Evolutionary conservation across 2,329 filamentous ascomycete species (phyloP).

Genomic region (Chrysosphaeria jannelii): DNA sequence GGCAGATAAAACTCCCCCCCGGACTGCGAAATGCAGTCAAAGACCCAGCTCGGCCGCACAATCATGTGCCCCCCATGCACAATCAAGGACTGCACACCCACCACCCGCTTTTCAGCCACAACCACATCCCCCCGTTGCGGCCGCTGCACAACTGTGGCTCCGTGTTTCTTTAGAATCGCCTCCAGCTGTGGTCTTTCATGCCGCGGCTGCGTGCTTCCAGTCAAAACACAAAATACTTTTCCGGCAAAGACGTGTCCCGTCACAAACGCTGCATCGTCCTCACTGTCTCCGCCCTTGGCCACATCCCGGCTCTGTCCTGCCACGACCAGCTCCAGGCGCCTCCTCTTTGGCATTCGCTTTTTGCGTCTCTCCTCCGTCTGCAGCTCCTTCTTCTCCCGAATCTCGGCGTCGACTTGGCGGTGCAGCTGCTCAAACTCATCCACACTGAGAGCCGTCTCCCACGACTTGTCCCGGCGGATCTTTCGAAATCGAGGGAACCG

Average conservation of each 20-base stretch:
- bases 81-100: conserved; percentile 60
- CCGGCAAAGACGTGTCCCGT: conserved; percentile 33
- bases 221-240: conserved; percentile 57
- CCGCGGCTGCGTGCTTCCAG: conserved; percentile 47
- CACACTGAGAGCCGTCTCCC: conserved; percentile 50
- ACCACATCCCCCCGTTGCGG: conserved; percentile 31
- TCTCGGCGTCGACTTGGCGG: conserved; percentile 34
- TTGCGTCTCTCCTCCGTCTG: conserved; percentile 38
- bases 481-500: conserved; percentile 75
- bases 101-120: conserved; percentile 47
- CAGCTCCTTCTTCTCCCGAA: conserved; percentile 41
- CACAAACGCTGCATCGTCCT: neutral
- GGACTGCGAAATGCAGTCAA: conserved; percentile 41
- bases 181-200: too few species aligned
- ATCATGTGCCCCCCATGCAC: conserved; percentile 40
- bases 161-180: conserved; percentile 51
- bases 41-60: conserved; percentile 51
- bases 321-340: conserved; percentile 39
- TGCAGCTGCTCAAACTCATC: conserved; percentile 51
- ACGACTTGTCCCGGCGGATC: conserved; percentile 54
- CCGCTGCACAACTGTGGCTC: conserved; percentile 50
- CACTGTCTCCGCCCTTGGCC: too few species aligned
- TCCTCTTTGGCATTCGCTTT: conserved; percentile 22
- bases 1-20: conserved; percentile 29
- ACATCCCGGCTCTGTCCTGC: conserved; percentile 28